Evolutionary conservation across 164 flowering plant species (phyloP), one percentile per base, ranked within the genome.

Genomic region (Santalum album): DNA sequence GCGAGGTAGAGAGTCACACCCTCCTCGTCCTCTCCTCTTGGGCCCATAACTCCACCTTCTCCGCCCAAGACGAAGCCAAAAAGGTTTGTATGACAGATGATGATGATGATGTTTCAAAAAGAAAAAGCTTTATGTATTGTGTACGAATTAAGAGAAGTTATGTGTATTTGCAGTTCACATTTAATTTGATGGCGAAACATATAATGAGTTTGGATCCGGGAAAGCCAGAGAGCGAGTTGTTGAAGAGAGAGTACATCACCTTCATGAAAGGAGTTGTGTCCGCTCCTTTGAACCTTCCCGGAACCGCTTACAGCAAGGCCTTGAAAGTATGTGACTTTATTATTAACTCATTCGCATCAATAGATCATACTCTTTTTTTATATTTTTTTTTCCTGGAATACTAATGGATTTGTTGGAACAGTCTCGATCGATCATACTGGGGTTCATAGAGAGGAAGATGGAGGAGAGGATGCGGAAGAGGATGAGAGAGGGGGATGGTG

Each of bases 261-360:
- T 90, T 90, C 82, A 90, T 90, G 97, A 90, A 90, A 71, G 97
- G 97, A 39, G 94, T 90, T n/a, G 80, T 90, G 0, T 90, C 97
- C 51, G 69, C 87, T 34, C 97, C 97, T 39, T 27, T 87, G 45
- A 86, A 87, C 69, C 69, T 87, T 0, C 98, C 96, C 1, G 96
- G 96, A 62, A 83, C 95, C 16, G 79, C 98, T 0, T 87, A 90
- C 59, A 61, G 94, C 57, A 87, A 63, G 56, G 96, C 96, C 22
- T 54, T 87, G 40, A 65, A 79, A 80, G 96, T 83, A 76, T 29
- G 34, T 29, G 4, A 29, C 4, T 29, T 29, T 29, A 29, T 3
- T 29, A 29, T 3, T 29, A 3, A 29, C 34, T 29, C n/a, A n/a
- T n/a, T n/a, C n/a, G n/a, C n/a, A n/a, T n/a, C n/a, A n/a, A 11